Evolutionary conservation across 2,329 filamentous ascomycete species (phyloP).

Genomic region (Clarireedia monteithiana): DNA sequence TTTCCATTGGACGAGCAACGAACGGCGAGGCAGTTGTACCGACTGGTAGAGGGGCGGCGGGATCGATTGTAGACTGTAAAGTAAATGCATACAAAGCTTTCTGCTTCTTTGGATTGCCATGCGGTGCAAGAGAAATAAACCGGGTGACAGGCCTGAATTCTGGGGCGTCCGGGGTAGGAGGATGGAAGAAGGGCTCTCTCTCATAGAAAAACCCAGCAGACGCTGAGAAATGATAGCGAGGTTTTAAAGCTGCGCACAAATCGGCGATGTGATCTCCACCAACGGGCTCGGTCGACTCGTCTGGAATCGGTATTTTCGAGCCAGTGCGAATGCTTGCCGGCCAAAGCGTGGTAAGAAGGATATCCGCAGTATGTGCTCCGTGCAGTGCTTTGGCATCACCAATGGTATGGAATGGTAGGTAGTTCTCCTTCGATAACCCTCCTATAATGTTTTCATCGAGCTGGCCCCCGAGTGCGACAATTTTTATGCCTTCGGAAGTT

Average conservation of each 20-base stretch:
- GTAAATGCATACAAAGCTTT: conserved; percentile 76
- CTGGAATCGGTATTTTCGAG: conserved; percentile 54
- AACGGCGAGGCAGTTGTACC: conserved; percentile 76
- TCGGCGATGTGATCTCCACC: conserved; percentile 66
- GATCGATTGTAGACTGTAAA: conserved; percentile 56
- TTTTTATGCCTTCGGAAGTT: conserved; percentile 80
- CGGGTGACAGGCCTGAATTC: conserved; percentile 62
- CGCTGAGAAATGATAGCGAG: conserved; percentile 82
- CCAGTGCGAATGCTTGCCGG: conserved; percentile 63
- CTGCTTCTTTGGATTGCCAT: conserved; percentile 66
- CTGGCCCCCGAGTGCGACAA: conserved; percentile 76
- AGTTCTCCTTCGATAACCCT: conserved; percentile 61
- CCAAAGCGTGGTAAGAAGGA: conserved; percentile 83
- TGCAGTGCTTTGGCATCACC: conserved; percentile 69
- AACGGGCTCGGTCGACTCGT: conserved; percentile 41
- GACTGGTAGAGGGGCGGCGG: conserved; percentile 51
- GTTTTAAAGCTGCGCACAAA: conserved; percentile 70
- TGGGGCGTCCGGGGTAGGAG: conserved; percentile 41
- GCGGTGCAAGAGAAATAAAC: conserved; percentile 82
- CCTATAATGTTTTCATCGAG: conserved; percentile 53
- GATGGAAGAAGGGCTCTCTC: conserved; percentile 83
- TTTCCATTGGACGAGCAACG: conserved; percentile 42
- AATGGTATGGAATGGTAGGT: conserved; percentile 69
- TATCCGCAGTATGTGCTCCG: conserved; percentile 73
- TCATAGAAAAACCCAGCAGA: conserved; percentile 65